Conservation (phyloP, 371 early-diverging fungal species). For the Mortierella sp. region DNA sequence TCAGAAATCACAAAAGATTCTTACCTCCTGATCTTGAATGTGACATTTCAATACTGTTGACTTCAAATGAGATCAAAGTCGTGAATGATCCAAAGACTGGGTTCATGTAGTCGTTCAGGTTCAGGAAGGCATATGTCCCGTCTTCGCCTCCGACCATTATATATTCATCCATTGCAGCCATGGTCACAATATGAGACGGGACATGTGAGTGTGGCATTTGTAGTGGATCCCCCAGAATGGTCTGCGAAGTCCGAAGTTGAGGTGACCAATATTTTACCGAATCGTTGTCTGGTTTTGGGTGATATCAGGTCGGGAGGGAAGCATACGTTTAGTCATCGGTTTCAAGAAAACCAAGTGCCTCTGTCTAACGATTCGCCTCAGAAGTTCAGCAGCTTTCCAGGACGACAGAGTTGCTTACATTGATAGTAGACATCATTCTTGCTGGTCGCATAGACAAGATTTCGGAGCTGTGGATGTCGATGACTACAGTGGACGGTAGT, state of each 20-base stretch:
- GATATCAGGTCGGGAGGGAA: background rate
- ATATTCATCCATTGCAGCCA: slow-evolving; percentile 60
- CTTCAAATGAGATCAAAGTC: slow-evolving; percentile 15
- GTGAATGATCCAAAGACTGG: slow-evolving; percentile 30
- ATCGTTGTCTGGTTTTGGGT: slow-evolving; percentile 55
- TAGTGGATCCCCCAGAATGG: slow-evolving; percentile 60
- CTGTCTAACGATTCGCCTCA: background rate
- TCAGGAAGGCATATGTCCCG: slow-evolving; percentile 40
- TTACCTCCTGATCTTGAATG: slow-evolving; percentile 44
- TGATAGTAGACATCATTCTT: slow-evolving; percentile 78
- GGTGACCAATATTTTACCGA: slow-evolving; percentile 76
- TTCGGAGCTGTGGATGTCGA: slow-evolving; percentile 82
- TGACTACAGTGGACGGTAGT: slow-evolving; percentile 39
- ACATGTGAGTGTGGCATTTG: slow-evolving; percentile 50
- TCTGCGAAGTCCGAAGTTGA: slow-evolving; percentile 54
- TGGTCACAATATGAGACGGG: slow-evolving; percentile 64
- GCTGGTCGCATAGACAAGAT: slow-evolving; percentile 77
- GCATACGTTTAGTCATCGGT: background rate
- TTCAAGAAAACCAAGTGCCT: background rate
- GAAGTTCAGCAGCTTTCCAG: too few species aligned
- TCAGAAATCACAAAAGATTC: background rate
- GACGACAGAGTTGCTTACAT: slow-evolving; percentile 50
- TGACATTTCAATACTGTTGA: slow-evolving; percentile 47
- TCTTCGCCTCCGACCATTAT: slow-evolving; percentile 67
- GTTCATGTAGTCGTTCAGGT: slow-evolving; percentile 19